phyloP scores from a whole-genome alignment of 2,329 filamentous ascomycete species.

The Claviceps pazoutovae region DNA sequence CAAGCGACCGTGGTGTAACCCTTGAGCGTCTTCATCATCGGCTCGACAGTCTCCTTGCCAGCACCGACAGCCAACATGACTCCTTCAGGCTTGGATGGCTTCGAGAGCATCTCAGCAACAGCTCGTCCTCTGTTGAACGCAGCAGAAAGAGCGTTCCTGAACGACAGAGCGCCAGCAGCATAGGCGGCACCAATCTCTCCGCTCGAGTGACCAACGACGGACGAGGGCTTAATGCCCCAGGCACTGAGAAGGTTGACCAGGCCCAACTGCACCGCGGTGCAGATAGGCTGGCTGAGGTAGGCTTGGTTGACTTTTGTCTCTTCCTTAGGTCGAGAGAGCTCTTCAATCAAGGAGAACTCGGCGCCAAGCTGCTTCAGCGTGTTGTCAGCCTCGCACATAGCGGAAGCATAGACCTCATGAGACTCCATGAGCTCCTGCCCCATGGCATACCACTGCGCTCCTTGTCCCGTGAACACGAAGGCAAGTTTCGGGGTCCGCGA shows the following conservation, averaged over 20 bases:
- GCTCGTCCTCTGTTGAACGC: conserved; percentile 29
- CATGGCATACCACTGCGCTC: conserved; percentile 25
- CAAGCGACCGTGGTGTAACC: conserved; percentile 20
- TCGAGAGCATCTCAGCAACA: neutral
- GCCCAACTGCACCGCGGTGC: conserved; percentile 33
- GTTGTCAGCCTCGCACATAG: conserved; percentile 18
- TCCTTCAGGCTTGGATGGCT: conserved; percentile 17
- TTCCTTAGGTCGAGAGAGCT: conserved; percentile 21
- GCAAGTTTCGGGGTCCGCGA: conserved; percentile 10
- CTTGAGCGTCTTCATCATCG: conserved; percentile 14
- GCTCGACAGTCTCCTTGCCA: conserved; percentile 15
- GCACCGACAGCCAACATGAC: conserved; percentile 43
- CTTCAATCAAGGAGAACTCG: conserved; percentile 23
- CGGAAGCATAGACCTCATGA: conserved; percentile 22
- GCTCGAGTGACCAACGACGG: conserved; percentile 31
- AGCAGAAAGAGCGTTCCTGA: conserved; percentile 28
- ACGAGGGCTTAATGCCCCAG: conserved; percentile 26
- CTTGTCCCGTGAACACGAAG: conserved; percentile 27
- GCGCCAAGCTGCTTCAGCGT: conserved; percentile 21
- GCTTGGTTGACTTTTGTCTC: conserved; percentile 22
- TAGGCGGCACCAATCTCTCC: conserved; percentile 37
- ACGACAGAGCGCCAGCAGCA: conserved; percentile 29
- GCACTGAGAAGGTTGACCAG: conserved; percentile 29
- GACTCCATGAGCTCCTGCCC: conserved; percentile 21
- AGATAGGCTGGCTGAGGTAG: conserved; percentile 29